Evolutionary conservation across 2,329 filamentous ascomycete genomes (phyloP), one percentile per base, ranked within the genome.

Genomic region (Chalaropsis thielavioides): DNA sequence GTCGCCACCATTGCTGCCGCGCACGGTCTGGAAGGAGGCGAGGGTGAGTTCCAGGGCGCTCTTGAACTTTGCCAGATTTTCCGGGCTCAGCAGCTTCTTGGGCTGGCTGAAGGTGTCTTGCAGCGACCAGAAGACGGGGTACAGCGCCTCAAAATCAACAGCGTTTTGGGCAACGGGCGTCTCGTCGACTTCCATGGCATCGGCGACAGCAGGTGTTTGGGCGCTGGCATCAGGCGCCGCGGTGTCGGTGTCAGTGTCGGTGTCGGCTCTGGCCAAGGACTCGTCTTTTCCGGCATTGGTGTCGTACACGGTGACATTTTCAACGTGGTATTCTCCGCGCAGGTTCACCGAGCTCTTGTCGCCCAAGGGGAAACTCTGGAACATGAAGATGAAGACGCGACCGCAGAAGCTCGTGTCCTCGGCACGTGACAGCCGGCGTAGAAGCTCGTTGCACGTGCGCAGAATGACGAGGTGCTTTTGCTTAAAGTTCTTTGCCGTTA

Each of bases 401-500:
- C 94, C 94, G 72, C 94, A 99, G 73, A 99, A 99, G 0, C 95
- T 91, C 0, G 94, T 95, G 74, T 99, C 94, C 73, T 97, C 92
- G 3, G 94, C 92, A 65, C 94, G 84, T n/a, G 94, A 97, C 1
- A 99, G 80, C 58, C 94, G 83, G 43, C 92, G 86, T n/a, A 99
- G 79, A 17, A 99, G 80, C 75, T 97, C 94, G 74, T 97, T 99
- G 76, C 94, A 99, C 67, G 88, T 89, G 71, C 94, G 83, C n/a
- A 99, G 78, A 69, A 97, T 94, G 66, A 95, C 85, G 51, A 97
- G 77, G 67, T 90, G 87, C 74, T 95, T 96, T 72, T 88, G 87
- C 71, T 85, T 85, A 71, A 92, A 90, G 71, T 91, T 83, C 73
- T 80, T 86, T 59, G 89, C 85, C 22, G 89, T 95, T 68, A 97